phyloP scores from a whole-genome alignment of 345 rosid genomes.

The Limnanthes douglasii region DNA sequence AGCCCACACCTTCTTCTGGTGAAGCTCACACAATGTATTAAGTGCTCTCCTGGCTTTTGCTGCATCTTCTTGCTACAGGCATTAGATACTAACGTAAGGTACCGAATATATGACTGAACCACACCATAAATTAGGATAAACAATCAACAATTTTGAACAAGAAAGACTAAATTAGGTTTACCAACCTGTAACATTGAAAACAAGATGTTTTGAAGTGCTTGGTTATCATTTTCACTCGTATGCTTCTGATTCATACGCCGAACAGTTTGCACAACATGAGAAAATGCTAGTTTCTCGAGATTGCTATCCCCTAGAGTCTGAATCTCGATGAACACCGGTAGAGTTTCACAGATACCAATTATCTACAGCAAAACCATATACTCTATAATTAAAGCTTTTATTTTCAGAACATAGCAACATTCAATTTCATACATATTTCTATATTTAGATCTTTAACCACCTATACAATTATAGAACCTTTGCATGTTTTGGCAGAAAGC shows the following conservation, averaged over 20 bases:
- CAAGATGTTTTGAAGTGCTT: slow-evolving; percentile 65
- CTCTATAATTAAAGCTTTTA: too few species aligned
- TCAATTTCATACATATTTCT: too few species aligned
- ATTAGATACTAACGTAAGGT: too few species aligned
- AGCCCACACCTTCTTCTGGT: slow-evolving; percentile 71
- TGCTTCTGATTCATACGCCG: slow-evolving; percentile 65
- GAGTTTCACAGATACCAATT: slow-evolving; percentile 44
- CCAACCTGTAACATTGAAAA: slow-evolving; percentile 69
- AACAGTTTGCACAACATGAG: slow-evolving; percentile 68
- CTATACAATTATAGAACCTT: too few species aligned
- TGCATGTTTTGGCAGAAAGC: too few species aligned
- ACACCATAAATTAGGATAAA: too few species aligned
- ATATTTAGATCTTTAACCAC: too few species aligned
- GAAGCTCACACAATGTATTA: slow-evolving; percentile 60
- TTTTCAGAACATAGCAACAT: too few species aligned
- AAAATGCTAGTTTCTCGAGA: slow-evolving; percentile 58
- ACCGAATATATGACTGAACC: too few species aligned
- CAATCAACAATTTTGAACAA: too few species aligned
- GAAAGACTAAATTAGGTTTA: too few species aligned
- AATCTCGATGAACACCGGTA: slow-evolving; percentile 66
- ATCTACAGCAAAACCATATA: slow-evolving; percentile 25
- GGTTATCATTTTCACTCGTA: slow-evolving; percentile 56
- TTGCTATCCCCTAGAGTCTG: slow-evolving; percentile 69
- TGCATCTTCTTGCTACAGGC: slow-evolving; percentile 66
- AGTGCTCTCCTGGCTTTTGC: slow-evolving; percentile 62